These are phyloP conservation scores for Boletus calvinii DNA, from an alignment of 1,284 basidiomycete genomes.

Conservation along the genomic window DNA sequence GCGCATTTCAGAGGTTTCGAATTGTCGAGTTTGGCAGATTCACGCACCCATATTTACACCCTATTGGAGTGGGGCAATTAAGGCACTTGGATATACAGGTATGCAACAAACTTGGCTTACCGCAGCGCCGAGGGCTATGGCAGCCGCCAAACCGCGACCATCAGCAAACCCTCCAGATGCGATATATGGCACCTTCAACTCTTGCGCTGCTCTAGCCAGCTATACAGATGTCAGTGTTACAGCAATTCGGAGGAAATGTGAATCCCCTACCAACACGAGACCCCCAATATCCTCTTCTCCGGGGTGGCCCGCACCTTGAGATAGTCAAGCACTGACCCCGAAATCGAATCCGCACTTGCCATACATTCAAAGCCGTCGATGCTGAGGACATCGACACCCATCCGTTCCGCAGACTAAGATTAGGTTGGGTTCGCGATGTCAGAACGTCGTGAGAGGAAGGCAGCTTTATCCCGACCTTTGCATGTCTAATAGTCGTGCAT, in stretches of 20 bases:
- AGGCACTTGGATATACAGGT: not conserved
- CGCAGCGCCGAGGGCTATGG: constrained; percentile 79
- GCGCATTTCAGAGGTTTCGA: constrained; percentile 1
- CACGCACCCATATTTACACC: constrained; percentile 82
- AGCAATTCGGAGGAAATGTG: not conserved
- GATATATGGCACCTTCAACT: constrained; percentile 83
- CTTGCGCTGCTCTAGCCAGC: constrained; percentile 86
- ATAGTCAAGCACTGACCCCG: not conserved
- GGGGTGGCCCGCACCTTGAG: constrained; percentile 84
- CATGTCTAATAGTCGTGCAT: constrained; percentile 86
- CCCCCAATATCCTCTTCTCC: constrained; percentile 95
- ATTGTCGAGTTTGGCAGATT: not conserved
- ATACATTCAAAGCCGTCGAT: constrained; percentile 89
- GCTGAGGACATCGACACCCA: constrained; percentile 83
- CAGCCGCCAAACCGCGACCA: constrained; percentile 79
- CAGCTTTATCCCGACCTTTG: constrained; percentile 51
- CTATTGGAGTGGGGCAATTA: constrained; percentile 33
- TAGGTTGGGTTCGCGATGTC: not conserved
- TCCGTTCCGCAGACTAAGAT: constrained; percentile 65
- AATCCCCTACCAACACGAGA: constrained; percentile 69
- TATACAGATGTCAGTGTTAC: constrained; percentile 28
- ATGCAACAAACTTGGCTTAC: constrained; percentile 42
- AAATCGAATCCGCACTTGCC: constrained; percentile 16
- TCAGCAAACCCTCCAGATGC: constrained; percentile 88
- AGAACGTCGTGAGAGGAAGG: not conserved